phyloP scores from a whole-genome alignment of 2,329 filamentous ascomycete species.

The Phaeomoniella chlamydospora region DNA sequence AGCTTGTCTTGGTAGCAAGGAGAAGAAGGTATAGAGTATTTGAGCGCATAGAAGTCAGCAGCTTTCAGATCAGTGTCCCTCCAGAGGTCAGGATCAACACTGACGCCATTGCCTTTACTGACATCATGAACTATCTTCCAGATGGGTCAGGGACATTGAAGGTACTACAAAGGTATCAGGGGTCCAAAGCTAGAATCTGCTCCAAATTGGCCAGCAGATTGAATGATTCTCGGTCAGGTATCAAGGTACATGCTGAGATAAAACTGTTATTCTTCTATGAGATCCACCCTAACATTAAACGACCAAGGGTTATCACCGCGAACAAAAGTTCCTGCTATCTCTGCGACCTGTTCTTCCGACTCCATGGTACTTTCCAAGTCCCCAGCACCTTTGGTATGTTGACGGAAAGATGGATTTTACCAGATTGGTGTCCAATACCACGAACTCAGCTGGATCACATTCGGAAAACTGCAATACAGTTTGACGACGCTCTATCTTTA shows the following conservation, averaged over 20 bases:
- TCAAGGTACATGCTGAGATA: background rate
- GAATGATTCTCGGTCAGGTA: background rate
- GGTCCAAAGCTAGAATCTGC: background rate
- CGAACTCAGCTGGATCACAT: background rate
- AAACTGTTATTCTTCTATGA: background rate
- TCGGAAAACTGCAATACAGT: background rate
- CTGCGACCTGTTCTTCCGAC: background rate
- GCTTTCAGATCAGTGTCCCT: background rate
- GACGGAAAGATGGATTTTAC: background rate
- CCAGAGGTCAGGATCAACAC: background rate
- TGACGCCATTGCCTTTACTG: background rate
- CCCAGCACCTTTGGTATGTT: background rate
- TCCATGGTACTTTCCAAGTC: background rate
- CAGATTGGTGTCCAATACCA: background rate
- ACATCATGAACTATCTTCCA: background rate
- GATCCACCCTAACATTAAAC: background rate
- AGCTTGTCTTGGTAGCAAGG: background rate
- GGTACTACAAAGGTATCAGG: background rate
- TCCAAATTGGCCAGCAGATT: background rate
- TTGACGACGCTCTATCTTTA: background rate
- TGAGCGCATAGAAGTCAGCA: background rate
- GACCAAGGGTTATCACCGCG: background rate
- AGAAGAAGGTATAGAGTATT: background rate
- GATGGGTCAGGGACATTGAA: background rate
- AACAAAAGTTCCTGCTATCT: constrained; percentile 1